Conservation (phyloP, 2,329 filamentous ascomycete species). For the Cryoendolithus antarcticus region DNA sequence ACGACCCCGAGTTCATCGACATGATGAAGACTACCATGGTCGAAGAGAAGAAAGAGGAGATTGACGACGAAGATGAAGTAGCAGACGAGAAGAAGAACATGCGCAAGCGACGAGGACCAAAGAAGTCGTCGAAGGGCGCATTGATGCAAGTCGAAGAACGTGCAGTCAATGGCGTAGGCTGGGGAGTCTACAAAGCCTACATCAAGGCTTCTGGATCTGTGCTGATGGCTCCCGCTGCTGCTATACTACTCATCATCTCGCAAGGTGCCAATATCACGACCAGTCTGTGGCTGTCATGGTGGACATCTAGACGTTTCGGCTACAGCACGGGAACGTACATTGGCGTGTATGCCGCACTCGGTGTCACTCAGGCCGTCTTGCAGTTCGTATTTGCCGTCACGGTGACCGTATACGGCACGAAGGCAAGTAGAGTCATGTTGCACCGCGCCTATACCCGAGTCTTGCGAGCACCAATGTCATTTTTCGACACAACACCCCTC, state of each 20-base stretch:
- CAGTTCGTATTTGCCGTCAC: constrained; percentile 74
- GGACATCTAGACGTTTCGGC: constrained; percentile 69
- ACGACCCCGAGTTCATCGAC: constrained; percentile 64
- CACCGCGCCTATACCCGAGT: constrained; percentile 67
- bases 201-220: constrained; percentile 62
- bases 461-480: constrained; percentile 61
- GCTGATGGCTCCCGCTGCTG: constrained; percentile 51
- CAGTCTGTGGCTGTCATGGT: constrained; percentile 86
- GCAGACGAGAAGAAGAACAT: constrained; percentile 46
- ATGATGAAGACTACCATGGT: constrained; percentile 71
- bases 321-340: constrained; percentile 52
- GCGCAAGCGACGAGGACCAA: constrained; percentile 41
- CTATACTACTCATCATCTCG: constrained; percentile 54
- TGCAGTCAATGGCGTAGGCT: constrained; percentile 64
- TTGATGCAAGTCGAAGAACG: constrained; percentile 67
- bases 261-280: constrained; percentile 81
- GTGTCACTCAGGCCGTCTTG: constrained; percentile 55
- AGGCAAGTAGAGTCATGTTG: constrained; percentile 70
- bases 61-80: constrained; percentile 33
- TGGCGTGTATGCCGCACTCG: constrained; percentile 58
- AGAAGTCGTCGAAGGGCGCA: constrained; percentile 35
- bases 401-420: constrained; percentile 69
- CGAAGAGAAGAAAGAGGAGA: constrained; percentile 42
- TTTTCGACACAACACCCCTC: constrained; percentile 93
- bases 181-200: constrained; percentile 69